phyloP scores from a whole-genome alignment of 352 stramenopile species.

The Pythium grandisporangium region DNA sequence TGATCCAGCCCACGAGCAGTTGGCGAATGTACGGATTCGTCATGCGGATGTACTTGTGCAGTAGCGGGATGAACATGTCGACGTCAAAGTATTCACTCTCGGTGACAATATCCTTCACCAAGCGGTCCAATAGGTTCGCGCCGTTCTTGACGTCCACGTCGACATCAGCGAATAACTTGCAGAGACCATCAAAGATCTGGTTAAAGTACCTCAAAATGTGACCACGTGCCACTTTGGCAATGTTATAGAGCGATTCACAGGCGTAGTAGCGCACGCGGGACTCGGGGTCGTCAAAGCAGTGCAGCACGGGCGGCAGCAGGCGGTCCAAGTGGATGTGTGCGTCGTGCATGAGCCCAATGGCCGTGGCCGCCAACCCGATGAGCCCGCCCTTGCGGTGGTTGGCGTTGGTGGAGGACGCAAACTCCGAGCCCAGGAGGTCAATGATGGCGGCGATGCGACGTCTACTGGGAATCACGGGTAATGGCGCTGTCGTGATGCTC shows the following conservation, averaged over 20 bases:
- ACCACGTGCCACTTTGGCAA: conserved; percentile 94
- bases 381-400: conserved; percentile 99
- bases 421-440: conserved; percentile 95
- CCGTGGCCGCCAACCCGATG: conserved; percentile 96
- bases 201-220: conserved; percentile 98
- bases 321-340: conserved; percentile 88
- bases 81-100: conserved; percentile 98
- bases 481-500: too few relatives aligned
- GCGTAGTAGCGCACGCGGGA: conserved; percentile 98
- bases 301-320: conserved; percentile 95
- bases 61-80: conserved; percentile 97
- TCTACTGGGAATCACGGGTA: conserved; percentile 51
- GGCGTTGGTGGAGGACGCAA: conserved; percentile 96
- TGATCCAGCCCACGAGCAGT: conserved; percentile 97
- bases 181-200: conserved; percentile 97
- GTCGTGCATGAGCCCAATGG: conserved; percentile 95
- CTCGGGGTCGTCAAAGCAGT: conserved; percentile 99
- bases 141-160: conserved; percentile 99
- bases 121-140: conserved; percentile 79
- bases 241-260: conserved; percentile 99
- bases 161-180: conserved; percentile 97
- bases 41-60: conserved; percentile 99
- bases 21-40: conserved; percentile 99
- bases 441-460: conserved; percentile 93
- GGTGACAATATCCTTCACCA: conserved; percentile 99